phyloP scores from a whole-genome alignment of 1,139 yeast species.

The Hemisphaericaspora xylofermentans region DNA sequence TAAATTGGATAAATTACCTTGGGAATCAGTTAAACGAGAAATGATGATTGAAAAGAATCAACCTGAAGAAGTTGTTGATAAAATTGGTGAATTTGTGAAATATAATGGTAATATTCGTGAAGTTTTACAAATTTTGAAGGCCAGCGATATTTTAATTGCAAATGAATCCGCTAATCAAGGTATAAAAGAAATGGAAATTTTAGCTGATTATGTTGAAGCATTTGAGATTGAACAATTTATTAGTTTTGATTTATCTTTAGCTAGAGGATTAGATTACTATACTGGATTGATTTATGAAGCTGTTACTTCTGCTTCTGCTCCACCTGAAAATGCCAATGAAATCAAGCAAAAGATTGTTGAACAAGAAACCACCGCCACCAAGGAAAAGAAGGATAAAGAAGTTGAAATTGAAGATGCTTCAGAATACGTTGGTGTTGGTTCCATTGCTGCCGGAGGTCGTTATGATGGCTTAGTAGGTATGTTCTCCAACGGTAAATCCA shows the following conservation, averaged over 20 bases:
- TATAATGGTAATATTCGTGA: constrained; percentile 75
- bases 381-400: constrained; percentile 23
- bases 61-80: constrained; percentile 87
- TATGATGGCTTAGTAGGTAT: constrained; percentile 94
- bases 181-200: constrained; percentile 70
- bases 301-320: constrained; percentile 91
- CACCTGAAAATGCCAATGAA: constrained; percentile 76
- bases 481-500: constrained; percentile 90
- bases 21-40: constrained; percentile 91
- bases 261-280: constrained; percentile 96
- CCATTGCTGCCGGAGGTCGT: constrained; percentile 98
- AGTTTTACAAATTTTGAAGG: constrained; percentile 54
- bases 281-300: constrained; percentile 97
- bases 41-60: constrained; percentile 90
- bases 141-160: constrained; percentile 55
- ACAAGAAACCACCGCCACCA: not conserved
- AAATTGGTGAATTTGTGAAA: constrained; percentile 87
- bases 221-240: constrained; percentile 63
- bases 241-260: constrained; percentile 88
- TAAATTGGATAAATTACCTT: constrained; percentile 90
- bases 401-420: constrained; percentile 84
- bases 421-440: constrained; percentile 96
- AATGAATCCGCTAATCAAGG: constrained; percentile 80
- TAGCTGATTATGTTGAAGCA: constrained; percentile 79
- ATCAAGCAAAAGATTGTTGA: constrained; percentile 51